phyloP scores from a whole-genome alignment of 2,329 filamentous ascomycete species.

The Sarocladium strictum region DNA sequence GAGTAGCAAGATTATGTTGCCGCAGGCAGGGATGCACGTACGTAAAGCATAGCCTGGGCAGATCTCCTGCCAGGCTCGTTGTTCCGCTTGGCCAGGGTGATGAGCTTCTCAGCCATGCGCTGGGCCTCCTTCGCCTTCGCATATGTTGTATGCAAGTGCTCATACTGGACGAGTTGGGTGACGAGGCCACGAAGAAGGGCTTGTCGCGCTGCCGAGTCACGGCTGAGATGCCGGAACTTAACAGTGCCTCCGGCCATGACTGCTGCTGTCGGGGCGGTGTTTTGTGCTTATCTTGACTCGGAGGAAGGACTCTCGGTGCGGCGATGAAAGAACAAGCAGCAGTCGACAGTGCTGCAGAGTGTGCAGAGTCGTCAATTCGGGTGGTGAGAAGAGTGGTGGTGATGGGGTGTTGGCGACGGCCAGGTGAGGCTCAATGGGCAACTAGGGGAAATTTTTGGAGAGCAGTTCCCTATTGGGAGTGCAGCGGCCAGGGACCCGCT shows the following conservation, averaged over 20 bases:
- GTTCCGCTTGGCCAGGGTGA: conserved; percentile 89
- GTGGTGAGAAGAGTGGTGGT: not conserved
- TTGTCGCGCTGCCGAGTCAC: conserved; percentile 79
- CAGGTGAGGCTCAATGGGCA: not conserved
- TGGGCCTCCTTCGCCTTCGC: conserved; percentile 97
- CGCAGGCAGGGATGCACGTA: conserved; percentile 45
- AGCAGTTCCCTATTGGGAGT: conserved; percentile 7
- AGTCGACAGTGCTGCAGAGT: not conserved
- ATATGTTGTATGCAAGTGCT: conserved; percentile 92
- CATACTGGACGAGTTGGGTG: conserved; percentile 87
- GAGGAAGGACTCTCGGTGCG: not conserved
- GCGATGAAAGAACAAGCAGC: not conserved
- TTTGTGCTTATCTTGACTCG: not conserved
- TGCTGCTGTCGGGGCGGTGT: not conserved
- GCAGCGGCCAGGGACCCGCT: not conserved
- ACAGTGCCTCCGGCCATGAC: conserved; percentile 77
- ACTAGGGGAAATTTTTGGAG: conserved; percentile 9
- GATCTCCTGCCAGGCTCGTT: conserved; percentile 71
- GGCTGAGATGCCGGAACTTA: conserved; percentile 85
- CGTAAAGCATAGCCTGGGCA: conserved; percentile 80
- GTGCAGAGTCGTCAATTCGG: not conserved
- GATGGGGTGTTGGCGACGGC: not conserved
- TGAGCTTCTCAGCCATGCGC: conserved; percentile 85
- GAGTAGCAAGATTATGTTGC: conserved; percentile 6
- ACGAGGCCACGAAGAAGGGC: conserved; percentile 93